phyloP scores from a whole-genome alignment of 306 rosid genomes.

The Prinsepia uniflora region DNA sequence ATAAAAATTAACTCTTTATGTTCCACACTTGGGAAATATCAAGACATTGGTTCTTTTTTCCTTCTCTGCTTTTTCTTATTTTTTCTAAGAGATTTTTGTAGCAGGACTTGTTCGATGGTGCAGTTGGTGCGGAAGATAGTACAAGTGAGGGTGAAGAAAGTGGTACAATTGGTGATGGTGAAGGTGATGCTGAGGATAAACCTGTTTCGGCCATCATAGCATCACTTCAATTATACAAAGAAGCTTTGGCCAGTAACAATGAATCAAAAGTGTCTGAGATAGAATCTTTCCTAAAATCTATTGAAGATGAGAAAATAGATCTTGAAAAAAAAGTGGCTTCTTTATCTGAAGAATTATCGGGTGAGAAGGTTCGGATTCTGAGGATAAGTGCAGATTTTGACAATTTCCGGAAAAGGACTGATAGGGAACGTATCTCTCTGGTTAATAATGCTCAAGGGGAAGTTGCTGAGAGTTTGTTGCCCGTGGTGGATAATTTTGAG shows the following conservation, averaged over 20 bases:
- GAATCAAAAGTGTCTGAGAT: conserved; percentile 60
- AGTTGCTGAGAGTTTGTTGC: conserved; percentile 75
- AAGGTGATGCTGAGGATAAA: conserved; percentile 40
- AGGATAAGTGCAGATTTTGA: conserved; percentile 96
- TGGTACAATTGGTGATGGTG: conserved; percentile 36
- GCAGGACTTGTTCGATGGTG: conserved; percentile 73
- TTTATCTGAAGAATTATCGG: conserved; percentile 56
- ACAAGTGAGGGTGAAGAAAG: conserved; percentile 27
- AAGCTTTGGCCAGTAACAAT: conserved; percentile 67
- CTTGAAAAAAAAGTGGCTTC: conserved; percentile 51
- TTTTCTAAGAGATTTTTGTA: conserved; percentile 37
- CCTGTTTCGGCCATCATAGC: conserved; percentile 46
- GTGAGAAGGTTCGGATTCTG: conserved; percentile 64
- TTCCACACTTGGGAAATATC: neutral
- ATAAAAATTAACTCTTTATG: neutral
- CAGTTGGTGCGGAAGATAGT: conserved; percentile 38
- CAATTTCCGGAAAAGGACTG: conserved; percentile 93
- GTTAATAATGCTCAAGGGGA: conserved; percentile 91
- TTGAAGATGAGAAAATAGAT: conserved; percentile 62
- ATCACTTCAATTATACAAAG: conserved; percentile 62
- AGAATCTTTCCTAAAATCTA: conserved; percentile 59
- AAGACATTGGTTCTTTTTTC: neutral
- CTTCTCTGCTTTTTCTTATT: conserved; percentile 6
- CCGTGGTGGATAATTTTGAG: conserved; percentile 90
- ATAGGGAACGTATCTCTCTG: conserved; percentile 76